These are phyloP conservation scores for Adansonia grandidieri DNA, from an alignment of 441 rosid species.

Conservation along the genomic window DNA sequence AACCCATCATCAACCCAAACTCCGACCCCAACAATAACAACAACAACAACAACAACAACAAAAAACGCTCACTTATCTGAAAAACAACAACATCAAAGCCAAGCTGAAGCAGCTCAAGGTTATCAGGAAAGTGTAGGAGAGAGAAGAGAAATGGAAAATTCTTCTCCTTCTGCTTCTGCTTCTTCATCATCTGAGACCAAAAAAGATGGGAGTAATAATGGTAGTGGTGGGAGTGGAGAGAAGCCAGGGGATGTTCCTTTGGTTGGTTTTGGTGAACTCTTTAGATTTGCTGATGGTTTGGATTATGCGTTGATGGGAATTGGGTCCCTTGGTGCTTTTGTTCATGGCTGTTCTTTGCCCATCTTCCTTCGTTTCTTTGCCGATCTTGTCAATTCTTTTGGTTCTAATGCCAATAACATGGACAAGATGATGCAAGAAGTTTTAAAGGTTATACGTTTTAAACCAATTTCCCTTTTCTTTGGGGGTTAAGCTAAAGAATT, in stretches of 20 bases:
- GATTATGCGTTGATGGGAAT: conserved; percentile 94
- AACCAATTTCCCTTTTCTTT: background rate
- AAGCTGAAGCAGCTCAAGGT: conserved; percentile 19
- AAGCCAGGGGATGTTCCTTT: conserved; percentile 57
- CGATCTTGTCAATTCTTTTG: conserved; percentile 98
- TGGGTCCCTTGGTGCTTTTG: conserved; percentile 93
- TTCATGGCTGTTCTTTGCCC: conserved; percentile 95
- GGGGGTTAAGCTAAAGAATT: conserved; percentile 3
- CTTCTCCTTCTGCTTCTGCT: conserved; percentile 21
- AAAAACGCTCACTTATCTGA: conserved; percentile 16
- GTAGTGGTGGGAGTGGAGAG: conserved; percentile 38
- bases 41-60: background rate
- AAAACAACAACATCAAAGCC: background rate
- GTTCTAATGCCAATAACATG: conserved; percentile 84
- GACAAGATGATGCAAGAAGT: conserved; percentile 99
- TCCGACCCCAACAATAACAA: background rate
- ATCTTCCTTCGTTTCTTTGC: conserved; percentile 95
- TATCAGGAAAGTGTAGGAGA: conserved; percentile 34
- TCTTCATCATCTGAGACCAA: conserved; percentile 39
- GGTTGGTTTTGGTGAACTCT: conserved; percentile 79
- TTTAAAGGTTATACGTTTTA: conserved; percentile 61
- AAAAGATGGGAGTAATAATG: conserved; percentile 28
- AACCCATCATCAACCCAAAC: conserved; percentile 29
- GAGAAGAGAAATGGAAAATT: conserved; percentile 59
- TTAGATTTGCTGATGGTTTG: conserved; percentile 95